A percentile compares a stretch with the other conserved stretches of the same genome.
phyloP scores from a whole-genome alignment of 805 yeast genomes.

The Hanseniaspora nectarophila region DNA sequence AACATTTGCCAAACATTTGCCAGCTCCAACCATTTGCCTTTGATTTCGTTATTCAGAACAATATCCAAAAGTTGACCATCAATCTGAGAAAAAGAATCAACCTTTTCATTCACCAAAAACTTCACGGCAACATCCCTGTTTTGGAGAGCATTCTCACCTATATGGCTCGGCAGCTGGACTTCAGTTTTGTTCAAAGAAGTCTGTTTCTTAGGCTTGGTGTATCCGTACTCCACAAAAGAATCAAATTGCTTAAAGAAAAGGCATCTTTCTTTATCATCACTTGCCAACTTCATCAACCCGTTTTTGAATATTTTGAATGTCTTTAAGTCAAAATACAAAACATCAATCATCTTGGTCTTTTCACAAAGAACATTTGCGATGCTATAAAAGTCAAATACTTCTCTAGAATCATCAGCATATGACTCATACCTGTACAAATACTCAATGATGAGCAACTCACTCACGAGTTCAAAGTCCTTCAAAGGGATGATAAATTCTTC shows the following conservation, averaged over 20 bases:
- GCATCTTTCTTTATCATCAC: not conserved
- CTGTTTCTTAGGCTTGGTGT: not conserved
- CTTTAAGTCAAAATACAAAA: conserved; percentile 6
- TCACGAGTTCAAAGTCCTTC: not conserved
- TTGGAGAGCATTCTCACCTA: not conserved
- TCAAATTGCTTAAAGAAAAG: not conserved
- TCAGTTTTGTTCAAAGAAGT: not conserved
- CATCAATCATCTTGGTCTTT: conserved; percentile 2
- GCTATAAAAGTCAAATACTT: not conserved
- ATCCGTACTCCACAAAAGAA: not conserved
- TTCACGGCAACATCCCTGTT: not conserved
- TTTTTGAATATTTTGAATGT: not conserved
- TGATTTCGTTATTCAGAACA: not conserved
- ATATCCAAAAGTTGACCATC: not conserved
- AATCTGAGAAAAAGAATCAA: not conserved
- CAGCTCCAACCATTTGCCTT: not conserved
- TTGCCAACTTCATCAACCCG: not conserved
- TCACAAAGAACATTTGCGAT: not conserved
- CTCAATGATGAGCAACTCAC: not conserved
- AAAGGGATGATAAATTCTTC: not conserved
- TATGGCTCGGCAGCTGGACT: not conserved
- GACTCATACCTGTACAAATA: conserved; percentile 1
- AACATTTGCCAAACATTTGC: not conserved
- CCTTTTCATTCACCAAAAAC: not conserved
- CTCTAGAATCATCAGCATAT: not conserved